Evolutionary conservation across 306 rosid species (phyloP).

Genomic region (Vigna reflexopilosa): DNA sequence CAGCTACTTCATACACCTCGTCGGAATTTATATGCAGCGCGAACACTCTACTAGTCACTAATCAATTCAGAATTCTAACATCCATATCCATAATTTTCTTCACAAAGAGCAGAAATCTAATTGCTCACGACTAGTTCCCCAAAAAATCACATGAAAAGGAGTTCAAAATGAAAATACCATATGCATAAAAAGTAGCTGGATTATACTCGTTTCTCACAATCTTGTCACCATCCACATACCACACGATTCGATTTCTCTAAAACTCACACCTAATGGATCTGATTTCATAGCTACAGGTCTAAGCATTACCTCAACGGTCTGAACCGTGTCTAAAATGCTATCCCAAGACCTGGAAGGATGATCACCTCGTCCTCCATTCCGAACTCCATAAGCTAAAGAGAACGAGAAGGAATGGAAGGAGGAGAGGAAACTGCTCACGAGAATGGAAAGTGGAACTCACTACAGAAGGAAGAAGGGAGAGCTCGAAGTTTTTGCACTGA

Average conservation of each 20-base stretch:
- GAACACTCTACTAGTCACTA: conserved; percentile 87
- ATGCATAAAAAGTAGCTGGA: conserved; percentile 91
- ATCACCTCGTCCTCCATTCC: conserved; percentile 77
- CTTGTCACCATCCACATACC: conserved; percentile 96
- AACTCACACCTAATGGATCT: conserved; percentile 57
- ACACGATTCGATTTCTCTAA: conserved; percentile 41
- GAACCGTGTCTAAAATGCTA: conserved; percentile 93
- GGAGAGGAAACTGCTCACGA: no score
- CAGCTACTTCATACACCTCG: conserved; percentile 95
- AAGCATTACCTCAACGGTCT: conserved; percentile 91
- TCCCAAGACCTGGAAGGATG: conserved; percentile 65
- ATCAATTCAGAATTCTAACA: conserved; percentile 42
- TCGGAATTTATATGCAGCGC: conserved; percentile 73
- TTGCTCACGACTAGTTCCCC: conserved; percentile 14
- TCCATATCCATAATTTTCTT: conserved; percentile 35
- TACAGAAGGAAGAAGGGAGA: no score
- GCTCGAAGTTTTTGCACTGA: no score
- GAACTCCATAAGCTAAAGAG: conserved; percentile 63
- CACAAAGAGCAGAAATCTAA: conserved; percentile 17
- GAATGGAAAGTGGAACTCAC: no score
- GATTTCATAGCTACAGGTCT: conserved; percentile 62
- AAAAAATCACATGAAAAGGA: not conserved
- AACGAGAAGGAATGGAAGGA: no score
- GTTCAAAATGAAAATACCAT: conserved; percentile 57
- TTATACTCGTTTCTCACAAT: conserved; percentile 83